These are phyloP conservation scores for Alnus glutinosa DNA, from an alignment of 306 rosid genomes.

Conservation along the genomic window DNA sequence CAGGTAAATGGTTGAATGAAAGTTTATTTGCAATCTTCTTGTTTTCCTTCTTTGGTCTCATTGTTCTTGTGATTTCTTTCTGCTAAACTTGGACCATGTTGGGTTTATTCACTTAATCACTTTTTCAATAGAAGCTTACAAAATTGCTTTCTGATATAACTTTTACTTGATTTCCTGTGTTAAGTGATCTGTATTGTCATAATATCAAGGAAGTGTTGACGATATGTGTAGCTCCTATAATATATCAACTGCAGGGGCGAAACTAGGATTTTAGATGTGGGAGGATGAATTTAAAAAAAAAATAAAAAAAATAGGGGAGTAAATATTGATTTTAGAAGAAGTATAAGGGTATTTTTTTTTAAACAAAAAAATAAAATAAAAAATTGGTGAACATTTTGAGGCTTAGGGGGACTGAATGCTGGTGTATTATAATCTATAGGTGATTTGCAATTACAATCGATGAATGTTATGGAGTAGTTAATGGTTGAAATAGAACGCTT, in stretches of 20 bases:
- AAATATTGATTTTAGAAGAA: no score
- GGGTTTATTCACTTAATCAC: conserved; percentile 5
- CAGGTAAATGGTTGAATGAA: conserved; percentile 54
- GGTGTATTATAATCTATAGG: no score
- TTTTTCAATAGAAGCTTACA: background rate
- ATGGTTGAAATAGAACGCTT: background rate
- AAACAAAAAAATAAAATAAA: no score
- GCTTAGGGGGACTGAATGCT: no score
- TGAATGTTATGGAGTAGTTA: background rate
- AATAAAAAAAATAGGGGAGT: no score
- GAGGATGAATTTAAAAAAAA: no score
- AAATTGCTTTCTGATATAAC: background rate
- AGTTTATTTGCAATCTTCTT: conserved; percentile 10
- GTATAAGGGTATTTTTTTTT: no score
- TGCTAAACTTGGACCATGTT: conserved; percentile 10
- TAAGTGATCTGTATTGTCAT: background rate
- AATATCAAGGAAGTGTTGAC: background rate
- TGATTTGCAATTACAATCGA: background rate
- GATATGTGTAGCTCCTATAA: background rate
- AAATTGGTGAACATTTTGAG: no score
- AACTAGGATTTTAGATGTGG: no score
- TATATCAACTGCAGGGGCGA: background rate
- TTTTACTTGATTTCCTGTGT: background rate
- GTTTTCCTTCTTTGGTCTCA: conserved; percentile 9
- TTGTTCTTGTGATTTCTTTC: conserved; percentile 13